Base-by-base conservation (phyloP, 2,329 filamentous ascomycete genomes). In the Alternaria sp. region DNA sequence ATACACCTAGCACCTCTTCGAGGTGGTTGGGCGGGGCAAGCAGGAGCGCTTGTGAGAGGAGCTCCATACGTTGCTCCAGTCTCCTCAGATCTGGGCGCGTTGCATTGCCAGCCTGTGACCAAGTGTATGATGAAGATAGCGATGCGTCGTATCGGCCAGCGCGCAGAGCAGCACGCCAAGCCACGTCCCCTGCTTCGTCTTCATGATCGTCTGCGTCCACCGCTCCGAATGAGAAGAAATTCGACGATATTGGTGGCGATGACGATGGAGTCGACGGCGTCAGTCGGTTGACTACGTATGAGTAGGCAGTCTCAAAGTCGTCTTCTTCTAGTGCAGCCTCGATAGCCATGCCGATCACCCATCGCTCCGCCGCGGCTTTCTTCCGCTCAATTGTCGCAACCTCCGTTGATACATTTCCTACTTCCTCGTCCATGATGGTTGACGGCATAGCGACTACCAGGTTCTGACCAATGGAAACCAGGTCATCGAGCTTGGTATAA, bases 301-400 rank as follows among this genome's bases (percentile, higher is more conserved):
- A 93, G 74, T 94, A 95, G 10, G 91, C 91, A 0, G 91, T 95
- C 72, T 96, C 92, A 61, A 95, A 95, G 72, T 88, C 92, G 62
- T 93, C 88, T 71, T 93, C 90, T 9, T 83, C 82, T 1, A 95
- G 82, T 11, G 91, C 90, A 13, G 90, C 88, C 72, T 92, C 88
- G 39, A 94, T 87, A 63, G 91, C 92, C 89, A 94, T 92, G 58
- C 90, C 89, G 5, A 88, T 88, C 50, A 95, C 87, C 29, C 91
- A 85, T 46, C 85, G 86, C 70, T 89, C 86, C 4, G 86, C 84
- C 36, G 80, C 71, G 3, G 74, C 65, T 26, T 78, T 77, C 41
- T 75, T 71, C 34, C 73, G 63, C 37, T 73, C 68, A 0, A 73
- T 54, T 61, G 66, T 54, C 63, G 61, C 53, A 4, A 62, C 13